phyloP scores from a whole-genome alignment of 2,329 filamentous ascomycete genomes.

The Aspergillus sp. region DNA sequence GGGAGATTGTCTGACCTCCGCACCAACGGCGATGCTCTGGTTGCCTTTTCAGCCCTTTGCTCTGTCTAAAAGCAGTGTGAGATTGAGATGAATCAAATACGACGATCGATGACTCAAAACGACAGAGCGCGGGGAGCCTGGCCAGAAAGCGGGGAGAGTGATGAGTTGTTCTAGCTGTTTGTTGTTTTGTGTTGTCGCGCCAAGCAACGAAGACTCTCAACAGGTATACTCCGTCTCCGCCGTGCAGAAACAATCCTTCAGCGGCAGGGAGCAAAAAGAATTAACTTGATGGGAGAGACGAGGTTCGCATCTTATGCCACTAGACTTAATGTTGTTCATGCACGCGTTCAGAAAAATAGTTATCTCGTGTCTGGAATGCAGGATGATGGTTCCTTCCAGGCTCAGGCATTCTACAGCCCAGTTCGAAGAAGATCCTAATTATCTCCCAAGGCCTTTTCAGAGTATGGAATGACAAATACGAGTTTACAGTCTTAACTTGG shows the following conservation, averaged over 20 bases:
- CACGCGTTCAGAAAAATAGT: background rate
- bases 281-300: background rate
- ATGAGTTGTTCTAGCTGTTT: slow-evolving; percentile 13
- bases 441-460: background rate
- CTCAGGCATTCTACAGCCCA: slow-evolving; percentile 15
- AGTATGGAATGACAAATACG: background rate
- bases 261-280: background rate
- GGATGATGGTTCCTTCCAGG: slow-evolving; percentile 9
- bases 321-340: background rate
- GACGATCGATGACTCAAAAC: background rate
- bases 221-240: background rate
- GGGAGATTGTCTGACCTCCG: slow-evolving; percentile 7
- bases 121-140: background rate
- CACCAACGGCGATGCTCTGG: background rate
- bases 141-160: background rate
- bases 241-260: background rate
- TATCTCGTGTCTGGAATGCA: slow-evolving; percentile 14
- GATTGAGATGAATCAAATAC: background rate
- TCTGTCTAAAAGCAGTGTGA: background rate
- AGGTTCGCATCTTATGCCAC: background rate
- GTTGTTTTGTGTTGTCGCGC: slow-evolving; percentile 15
- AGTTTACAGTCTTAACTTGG: background rate
- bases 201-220: slow-evolving; percentile 11
- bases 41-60: slow-evolving; percentile 2
- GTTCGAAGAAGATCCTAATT: slow-evolving; percentile 10